Conservation (phyloP, 169 alveolate genomes). For the Cyclospora cayetanensis region DNA sequence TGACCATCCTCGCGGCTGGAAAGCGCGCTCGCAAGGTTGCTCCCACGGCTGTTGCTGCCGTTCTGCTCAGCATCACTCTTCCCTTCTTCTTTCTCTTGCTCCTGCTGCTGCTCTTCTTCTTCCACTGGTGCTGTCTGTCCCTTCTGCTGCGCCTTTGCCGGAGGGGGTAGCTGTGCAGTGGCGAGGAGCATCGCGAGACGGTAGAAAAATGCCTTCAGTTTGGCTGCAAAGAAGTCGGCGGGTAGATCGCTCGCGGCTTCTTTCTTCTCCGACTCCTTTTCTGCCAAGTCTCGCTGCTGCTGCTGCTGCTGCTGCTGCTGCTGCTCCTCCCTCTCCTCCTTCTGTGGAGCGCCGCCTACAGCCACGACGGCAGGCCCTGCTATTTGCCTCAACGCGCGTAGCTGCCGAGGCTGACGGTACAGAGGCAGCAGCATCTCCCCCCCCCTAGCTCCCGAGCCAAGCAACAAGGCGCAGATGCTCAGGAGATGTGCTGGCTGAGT, state of each 20-base stretch:
- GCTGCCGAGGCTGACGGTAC: neutral
- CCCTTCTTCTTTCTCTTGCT: neutral
- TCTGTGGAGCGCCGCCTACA: too few relatives aligned
- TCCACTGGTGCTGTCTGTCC: neutral
- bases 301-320: conserved; percentile 39
- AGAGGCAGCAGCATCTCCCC: neutral
- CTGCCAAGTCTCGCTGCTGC: neutral
- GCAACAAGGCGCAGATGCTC: neutral
- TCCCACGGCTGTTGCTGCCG: neutral
- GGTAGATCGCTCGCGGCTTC: neutral
- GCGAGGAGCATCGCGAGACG: neutral
- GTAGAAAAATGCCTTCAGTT: neutral
- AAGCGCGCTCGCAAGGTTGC: neutral
- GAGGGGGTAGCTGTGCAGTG: neutral
- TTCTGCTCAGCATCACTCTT: neutral
- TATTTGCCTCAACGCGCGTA: neutral
- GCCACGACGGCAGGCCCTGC: neutral
- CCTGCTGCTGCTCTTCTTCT: neutral
- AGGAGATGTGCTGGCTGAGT: conserved; percentile 2
- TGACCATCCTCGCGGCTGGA: neutral
- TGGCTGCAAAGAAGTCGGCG: neutral
- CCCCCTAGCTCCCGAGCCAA: neutral
- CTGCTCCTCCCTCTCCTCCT: neutral
- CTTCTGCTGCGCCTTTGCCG: neutral
- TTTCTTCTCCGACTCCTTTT: too few relatives aligned